Evolutionary conservation across 805 yeast genomes (phyloP), one percentile per base, ranked within the genome.

Genomic region (Candida caryicola): DNA sequence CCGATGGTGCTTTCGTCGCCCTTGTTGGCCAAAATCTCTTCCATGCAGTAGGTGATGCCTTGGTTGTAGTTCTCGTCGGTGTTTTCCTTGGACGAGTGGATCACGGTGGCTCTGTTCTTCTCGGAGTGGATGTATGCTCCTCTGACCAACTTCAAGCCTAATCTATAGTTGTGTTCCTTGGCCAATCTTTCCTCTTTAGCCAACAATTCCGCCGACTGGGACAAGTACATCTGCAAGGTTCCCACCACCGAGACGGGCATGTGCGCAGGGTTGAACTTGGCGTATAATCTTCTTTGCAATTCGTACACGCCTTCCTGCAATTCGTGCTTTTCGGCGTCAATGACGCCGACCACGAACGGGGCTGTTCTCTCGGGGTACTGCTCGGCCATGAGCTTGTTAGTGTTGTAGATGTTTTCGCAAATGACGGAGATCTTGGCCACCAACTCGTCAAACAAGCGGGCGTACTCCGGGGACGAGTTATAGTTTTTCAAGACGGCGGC

Each of bases 81-180:
- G 44, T 77, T 90, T 36, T 66, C 71, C 64, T 91, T 90, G 21
- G 88, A 76, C 45, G 72, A 68, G 65, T 82, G 91, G 44, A 90
- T 87, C 14, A 86, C 82, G 4, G 62, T 49, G 36, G 55, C 47
- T 55, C 97, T 74, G 46, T 82, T 72, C 25, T 84, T 76, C 66
- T 90, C 98, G 4, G 95, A 79, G 59, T 90, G 96, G 44, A 90
- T 79, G 68, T 90, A 90, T 12, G 98, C 98, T 47, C 98, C 98
- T 62, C 98, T 79, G 13, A 90, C 98, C 39, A 90, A 74, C 63
- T 90, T 90, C 70, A 89, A 69, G 15, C 96, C 96, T 40, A 89
- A 64, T 55, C 84, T 76, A 62, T 90, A 90, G 38, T 64, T 60
- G 37, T 76, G 73, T 39, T 72, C 59, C 41, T 64, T 49, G 13